Conservation (phyloP, 768 basidiomycete genomes). For the Trametes coccinea region DNA sequence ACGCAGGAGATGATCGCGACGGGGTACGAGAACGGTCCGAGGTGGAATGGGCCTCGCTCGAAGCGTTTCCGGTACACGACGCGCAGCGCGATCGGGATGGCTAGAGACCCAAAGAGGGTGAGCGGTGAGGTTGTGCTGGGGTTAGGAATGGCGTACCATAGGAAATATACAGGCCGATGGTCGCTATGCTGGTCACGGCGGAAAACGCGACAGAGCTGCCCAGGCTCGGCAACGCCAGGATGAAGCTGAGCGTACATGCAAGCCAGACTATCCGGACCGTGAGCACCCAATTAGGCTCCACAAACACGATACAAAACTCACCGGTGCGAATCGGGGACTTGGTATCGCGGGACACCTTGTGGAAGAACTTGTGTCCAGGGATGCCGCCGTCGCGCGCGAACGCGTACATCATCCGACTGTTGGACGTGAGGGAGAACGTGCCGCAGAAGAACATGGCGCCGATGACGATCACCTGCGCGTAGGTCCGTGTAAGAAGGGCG, state of each 20-base stretch:
- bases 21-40: conserved; percentile 62
- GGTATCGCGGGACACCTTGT: conserved; percentile 57
- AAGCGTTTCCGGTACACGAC: conserved; percentile 62
- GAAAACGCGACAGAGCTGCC: conserved; percentile 71
- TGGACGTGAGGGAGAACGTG: conserved; percentile 76
- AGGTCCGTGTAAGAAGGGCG: background rate
- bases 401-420: conserved; percentile 83
- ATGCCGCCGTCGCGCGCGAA: conserved; percentile 76
- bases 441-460: conserved; percentile 78
- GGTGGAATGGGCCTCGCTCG: conserved; percentile 70
- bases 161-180: conserved; percentile 75
- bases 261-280: conserved; percentile 60
- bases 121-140: too few relatives aligned
- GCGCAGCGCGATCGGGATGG: conserved; percentile 68
- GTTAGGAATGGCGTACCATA: conserved; percentile 46
- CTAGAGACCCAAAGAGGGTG: conserved; percentile 22
- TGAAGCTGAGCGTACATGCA: conserved; percentile 73
- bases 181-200: conserved; percentile 59
- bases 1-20: conserved; percentile 54
- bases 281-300: background rate
- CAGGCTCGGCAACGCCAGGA: conserved; percentile 71
- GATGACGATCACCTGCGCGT: conserved; percentile 56
- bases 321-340: conserved; percentile 71
- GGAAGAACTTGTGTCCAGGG: conserved; percentile 67
- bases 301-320: conserved; percentile 28